Conservation (phyloP, 805 yeast genomes). For the Candida coquimbonensis region DNA sequence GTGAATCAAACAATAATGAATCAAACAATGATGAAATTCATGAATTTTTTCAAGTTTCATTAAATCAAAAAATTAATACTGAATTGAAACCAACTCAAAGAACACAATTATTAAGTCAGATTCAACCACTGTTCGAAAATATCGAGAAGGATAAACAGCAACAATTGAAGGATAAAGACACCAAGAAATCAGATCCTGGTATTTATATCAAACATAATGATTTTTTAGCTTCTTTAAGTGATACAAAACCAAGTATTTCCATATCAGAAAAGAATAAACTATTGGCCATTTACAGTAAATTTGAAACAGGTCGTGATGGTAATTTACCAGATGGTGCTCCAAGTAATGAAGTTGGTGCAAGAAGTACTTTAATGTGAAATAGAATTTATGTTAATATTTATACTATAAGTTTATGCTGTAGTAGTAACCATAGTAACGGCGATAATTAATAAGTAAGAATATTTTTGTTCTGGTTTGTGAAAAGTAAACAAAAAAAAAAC, state of each 20-base stretch:
- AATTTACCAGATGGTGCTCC: constrained; percentile 83
- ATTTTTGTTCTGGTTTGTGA: not conserved
- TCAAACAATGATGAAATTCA: constrained; percentile 9
- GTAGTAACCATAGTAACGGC: not conserved
- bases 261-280: constrained; percentile 60
- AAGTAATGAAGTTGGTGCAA: constrained; percentile 75
- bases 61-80: constrained; percentile 10
- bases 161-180: not conserved
- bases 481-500: not conserved
- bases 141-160: constrained; percentile 1
- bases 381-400: not conserved
- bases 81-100: constrained; percentile 33
- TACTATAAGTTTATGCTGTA: not conserved
- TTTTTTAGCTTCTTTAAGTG: constrained; percentile 53
- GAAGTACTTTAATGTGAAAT: constrained; percentile 69
- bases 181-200: constrained; percentile 17
- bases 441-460: not conserved
- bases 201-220: constrained; percentile 48
- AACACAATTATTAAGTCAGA: constrained; percentile 33
- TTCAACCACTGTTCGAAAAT: constrained; percentile 28
- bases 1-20: constrained; percentile 9
- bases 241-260: constrained; percentile 89
- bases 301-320: constrained; percentile 74
- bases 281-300: constrained; percentile 56
- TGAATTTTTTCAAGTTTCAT: constrained; percentile 39